Conservation (phyloP, 2,329 filamentous ascomycete species). For the Pseudogymnoascus sp. region DNA sequence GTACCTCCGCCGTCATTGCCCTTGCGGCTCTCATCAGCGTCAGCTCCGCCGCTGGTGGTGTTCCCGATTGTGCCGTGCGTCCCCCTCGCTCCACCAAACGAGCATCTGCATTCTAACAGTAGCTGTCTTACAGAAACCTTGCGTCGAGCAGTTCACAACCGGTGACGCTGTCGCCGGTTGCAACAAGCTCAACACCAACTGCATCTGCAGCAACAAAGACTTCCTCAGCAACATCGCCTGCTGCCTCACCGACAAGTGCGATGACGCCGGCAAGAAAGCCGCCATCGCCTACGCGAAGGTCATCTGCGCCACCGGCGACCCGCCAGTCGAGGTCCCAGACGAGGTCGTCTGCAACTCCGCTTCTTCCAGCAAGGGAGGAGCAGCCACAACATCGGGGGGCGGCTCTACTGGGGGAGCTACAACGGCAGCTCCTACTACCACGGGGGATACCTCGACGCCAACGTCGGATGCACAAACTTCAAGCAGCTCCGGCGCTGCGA, state of each 20-base stretch:
- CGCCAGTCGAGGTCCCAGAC: slow-evolving; percentile 22
- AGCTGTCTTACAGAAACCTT: slow-evolving; percentile 24
- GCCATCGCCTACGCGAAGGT: slow-evolving; percentile 29
- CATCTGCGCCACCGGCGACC: slow-evolving; percentile 29
- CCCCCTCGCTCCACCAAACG: neutral
- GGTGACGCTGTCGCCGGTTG: slow-evolving; percentile 36
- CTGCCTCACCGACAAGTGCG: slow-evolving; percentile 41
- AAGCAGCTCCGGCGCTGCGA: slow-evolving; percentile 1
- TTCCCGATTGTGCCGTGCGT: slow-evolving; percentile 52
- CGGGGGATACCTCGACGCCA: neutral
- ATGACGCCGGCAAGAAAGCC: slow-evolving; percentile 31
- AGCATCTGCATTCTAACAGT: neutral
- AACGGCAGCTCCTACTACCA: neutral
- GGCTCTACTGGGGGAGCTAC: slow-evolving; percentile 1
- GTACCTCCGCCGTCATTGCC: slow-evolving; percentile 32
- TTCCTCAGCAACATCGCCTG: slow-evolving; percentile 44
- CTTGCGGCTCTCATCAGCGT: slow-evolving; percentile 43
- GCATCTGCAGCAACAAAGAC: slow-evolving; percentile 39
- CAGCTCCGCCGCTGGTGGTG: slow-evolving; percentile 27
- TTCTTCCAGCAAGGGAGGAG: neutral
- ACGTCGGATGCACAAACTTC: neutral
- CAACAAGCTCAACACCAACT: slow-evolving; percentile 35
- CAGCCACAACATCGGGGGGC: neutral
- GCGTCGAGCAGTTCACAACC: slow-evolving; percentile 30
- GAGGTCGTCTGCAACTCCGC: neutral